Base-by-base conservation (phyloP, 78 protist species). In the Guillardia theta region DNA sequence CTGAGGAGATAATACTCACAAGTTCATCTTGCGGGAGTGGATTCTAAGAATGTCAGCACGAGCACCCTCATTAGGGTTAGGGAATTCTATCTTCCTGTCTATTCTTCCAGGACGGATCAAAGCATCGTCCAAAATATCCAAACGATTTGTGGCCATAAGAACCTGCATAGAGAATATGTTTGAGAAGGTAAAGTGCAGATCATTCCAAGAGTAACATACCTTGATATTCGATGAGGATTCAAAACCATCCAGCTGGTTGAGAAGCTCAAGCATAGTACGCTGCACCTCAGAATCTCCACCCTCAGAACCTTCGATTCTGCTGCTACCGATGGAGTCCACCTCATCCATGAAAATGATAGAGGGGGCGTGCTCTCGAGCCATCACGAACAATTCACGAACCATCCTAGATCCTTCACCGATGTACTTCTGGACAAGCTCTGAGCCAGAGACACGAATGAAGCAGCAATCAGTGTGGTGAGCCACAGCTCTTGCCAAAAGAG, bases 291-390 rank as follows among this genome's bases (percentile, higher is more conserved):
- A 64, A 76, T 95, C 96, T 3, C 95, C 93, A 6, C 94, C 95
- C 30, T 27, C 88, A 12, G 44, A 50, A 9, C 95, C 93, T 24
- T 88, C 96, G 41, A 70, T 44, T 39, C 98, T 94, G 47, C 95
- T 41, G 30, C 88, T 12, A 44, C 98, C 99, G 93, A 99, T 98
- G 3, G 98, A 95, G 95, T 99, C 99, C 94, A 99, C 97, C 94
- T 99, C 99, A 93, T 99, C 99, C 99, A 99, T 99, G 94, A 99
- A 99, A 93, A 99, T 99, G 94, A 99, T 99, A 18, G 99, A 97
- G 19, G 99, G 99, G 19, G 99, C 99, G 62, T 98, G 99, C 97
- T 98, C 99, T 30, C 98, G 95, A 10, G 99, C 99, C 99, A 99
- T 98, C 70, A 99, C 98, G 96, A 99, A 99, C 44, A 99, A 97